Evolutionary conservation across 345 rosid species (phyloP), one percentile per base, ranked within the genome.

Genomic region (Passiflora organensis): DNA sequence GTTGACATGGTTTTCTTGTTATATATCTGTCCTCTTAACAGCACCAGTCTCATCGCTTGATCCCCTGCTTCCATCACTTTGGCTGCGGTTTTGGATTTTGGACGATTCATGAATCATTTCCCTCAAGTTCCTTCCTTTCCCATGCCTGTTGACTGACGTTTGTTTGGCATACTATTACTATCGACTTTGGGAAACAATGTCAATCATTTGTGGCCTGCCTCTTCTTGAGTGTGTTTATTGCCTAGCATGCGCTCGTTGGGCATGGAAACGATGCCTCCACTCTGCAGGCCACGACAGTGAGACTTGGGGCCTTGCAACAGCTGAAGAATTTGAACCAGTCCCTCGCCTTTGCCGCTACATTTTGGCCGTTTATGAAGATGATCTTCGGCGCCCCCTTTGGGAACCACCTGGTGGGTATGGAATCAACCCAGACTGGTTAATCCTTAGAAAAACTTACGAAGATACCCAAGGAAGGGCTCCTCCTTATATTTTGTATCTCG

Each of bases 171-270:
- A 28, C n/a, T n/a, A n/a, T n/a, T 28, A 28, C 34, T n/a, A n/a
- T n/a, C n/a, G n/a, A n/a, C n/a, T n/a, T 28, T 28, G 34, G 8
- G 34, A 28, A 8, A 28, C 5, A 28, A 43, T 19, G 99, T 93
- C 94, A 38, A 74, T 86, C 50, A 0, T 89, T 57, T 93, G 95
- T 53, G 95, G 99, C 48, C 45, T 83, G 51, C 99, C 96, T 39
- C 75, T 93, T 51, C 86, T 93, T 2, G 96, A 93, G 74, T 84
- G 96, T 32, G 94, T 93, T 3, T 89, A 86, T 72, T 93, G 99
- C 58, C 78, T 89, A 44, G 96, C 94, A n/a, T 89, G 99, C 59
- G 85, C 91, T 6, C 94, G 95, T 11, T 93, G 99, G 99, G 95
- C 83, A 22, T 93, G 96, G 82, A 89, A 89, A 72, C 78, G 96